A percentile compares a stretch with the other conserved stretches of the same genome.
Evolutionary conservation across 768 basidiomycete genomes (phyloP).

Genomic region (Russula dissimulans): DNA sequence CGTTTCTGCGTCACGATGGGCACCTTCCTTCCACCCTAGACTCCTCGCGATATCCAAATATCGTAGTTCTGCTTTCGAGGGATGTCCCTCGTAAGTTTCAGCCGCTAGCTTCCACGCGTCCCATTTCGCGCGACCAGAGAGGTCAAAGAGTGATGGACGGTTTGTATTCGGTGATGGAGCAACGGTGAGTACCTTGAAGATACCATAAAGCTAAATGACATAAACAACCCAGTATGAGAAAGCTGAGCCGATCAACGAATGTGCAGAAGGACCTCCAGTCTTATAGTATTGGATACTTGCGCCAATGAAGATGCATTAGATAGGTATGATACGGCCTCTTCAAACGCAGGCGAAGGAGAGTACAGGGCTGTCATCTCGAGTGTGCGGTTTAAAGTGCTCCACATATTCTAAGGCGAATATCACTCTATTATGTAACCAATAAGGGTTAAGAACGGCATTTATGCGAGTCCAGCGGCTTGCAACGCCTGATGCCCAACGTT

Average conservation of each 20-base stretch:
- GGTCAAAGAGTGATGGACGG: slow-evolving; percentile 70
- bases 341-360: slow-evolving; percentile 36
- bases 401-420: slow-evolving; percentile 14
- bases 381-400: slow-evolving; percentile 1
- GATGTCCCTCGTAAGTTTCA: slow-evolving; percentile 37
- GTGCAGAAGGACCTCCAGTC: slow-evolving; percentile 58
- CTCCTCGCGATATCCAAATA: slow-evolving; percentile 61
- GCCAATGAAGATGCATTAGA: slow-evolving; percentile 45
- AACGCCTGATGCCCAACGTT: slow-evolving; percentile 45
- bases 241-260: slow-evolving; percentile 10
- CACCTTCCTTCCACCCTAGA: slow-evolving; percentile 56
- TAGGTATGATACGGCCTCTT: slow-evolving; percentile 55
- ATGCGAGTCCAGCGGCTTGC: slow-evolving; percentile 65
- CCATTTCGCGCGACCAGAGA: slow-evolving; percentile 78
- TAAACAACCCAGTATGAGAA: slow-evolving; percentile 3
- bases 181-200: slow-evolving; percentile 70
- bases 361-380: slow-evolving; percentile 21
- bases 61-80: slow-evolving; percentile 44
- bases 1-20: slow-evolving; percentile 11
- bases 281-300: slow-evolving; percentile 49
- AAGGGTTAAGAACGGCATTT: slow-evolving; percentile 26
- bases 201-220: slow-evolving; percentile 59
- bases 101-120: slow-evolving; percentile 63
- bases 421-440: slow-evolving; percentile 32
- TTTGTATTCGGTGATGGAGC: slow-evolving; percentile 43